Evolutionary conservation across 257 asterid species (phyloP).

Genomic region (Solanum bulbocastanum): DNA sequence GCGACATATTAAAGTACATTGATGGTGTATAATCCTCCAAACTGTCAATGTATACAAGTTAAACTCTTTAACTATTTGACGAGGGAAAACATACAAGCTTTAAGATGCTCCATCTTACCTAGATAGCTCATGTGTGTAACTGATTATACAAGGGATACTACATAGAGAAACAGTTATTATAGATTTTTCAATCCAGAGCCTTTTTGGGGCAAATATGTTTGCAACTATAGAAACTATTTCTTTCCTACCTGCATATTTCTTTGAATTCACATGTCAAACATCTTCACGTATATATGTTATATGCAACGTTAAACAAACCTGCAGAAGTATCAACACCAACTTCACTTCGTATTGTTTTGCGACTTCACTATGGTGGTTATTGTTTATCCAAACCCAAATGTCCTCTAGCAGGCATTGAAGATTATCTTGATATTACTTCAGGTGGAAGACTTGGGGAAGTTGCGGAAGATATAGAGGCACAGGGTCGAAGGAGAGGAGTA

Average conservation of each 20-base stretch:
- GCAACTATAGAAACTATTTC: background rate
- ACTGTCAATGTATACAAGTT: background rate
- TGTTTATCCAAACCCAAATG: background rate
- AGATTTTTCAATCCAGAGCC: background rate
- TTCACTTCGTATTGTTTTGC: background rate
- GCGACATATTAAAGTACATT: background rate
- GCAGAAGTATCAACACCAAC: conserved; percentile 23
- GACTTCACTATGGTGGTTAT: background rate
- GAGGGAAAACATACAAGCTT: background rate
- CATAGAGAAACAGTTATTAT: background rate
- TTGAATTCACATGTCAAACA: background rate
- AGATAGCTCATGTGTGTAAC: background rate
- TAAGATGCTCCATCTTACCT: background rate
- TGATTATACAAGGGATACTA: background rate
- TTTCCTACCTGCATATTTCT: background rate
- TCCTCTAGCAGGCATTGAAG: conserved; percentile 44
- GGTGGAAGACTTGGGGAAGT: conserved; percentile 26
- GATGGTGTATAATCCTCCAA: background rate
- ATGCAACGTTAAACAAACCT: conserved; percentile 9
- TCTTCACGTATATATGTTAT: background rate
- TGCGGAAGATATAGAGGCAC: conserved; percentile 44
- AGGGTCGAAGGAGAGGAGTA: conserved; percentile 65
- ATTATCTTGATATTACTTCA: conserved; percentile 35
- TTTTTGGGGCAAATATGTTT: background rate
- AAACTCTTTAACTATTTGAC: background rate